Percentiles rank a stretch among this genome's conserved stretches.
Evolutionary conservation across 2,329 filamentous ascomycete species (phyloP).

Genomic region (Aphanocladium album): DNA sequence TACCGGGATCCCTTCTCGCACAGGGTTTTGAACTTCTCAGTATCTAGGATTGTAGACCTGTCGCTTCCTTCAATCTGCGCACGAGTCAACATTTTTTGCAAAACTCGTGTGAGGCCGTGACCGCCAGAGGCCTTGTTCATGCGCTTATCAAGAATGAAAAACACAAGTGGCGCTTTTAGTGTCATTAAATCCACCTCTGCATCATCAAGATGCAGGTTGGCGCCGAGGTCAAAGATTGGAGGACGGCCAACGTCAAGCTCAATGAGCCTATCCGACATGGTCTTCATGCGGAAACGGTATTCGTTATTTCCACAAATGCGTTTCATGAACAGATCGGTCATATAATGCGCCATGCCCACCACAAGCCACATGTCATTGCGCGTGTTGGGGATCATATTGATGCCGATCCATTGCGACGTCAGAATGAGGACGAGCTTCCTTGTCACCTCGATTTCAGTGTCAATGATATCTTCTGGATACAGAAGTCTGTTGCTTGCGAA

Average conservation of each 20-base stretch:
- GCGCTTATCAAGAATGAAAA: slow-evolving; percentile 90
- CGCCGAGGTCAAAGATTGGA: slow-evolving; percentile 75
- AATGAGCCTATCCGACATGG: slow-evolving; percentile 74
- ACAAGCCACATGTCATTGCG: slow-evolving; percentile 83
- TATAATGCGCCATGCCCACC: slow-evolving; percentile 86
- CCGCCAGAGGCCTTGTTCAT: slow-evolving; percentile 78
- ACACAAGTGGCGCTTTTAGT: slow-evolving; percentile 82
- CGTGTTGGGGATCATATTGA: slow-evolving; percentile 82
- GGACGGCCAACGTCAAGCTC: slow-evolving; percentile 77
- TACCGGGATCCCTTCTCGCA: slow-evolving; percentile 88
- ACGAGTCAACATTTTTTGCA: slow-evolving; percentile 80
- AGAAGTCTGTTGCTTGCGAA: slow-evolving; percentile 83
- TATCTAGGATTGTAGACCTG: slow-evolving; percentile 68
- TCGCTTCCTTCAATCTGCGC: slow-evolving; percentile 62
- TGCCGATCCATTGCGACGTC: slow-evolving; percentile 89
- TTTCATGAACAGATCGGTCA: slow-evolving; percentile 90
- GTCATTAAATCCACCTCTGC: slow-evolving; percentile 88
- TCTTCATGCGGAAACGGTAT: slow-evolving; percentile 85
- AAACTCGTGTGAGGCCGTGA: slow-evolving; percentile 77
- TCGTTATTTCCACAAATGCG: slow-evolving; percentile 91
- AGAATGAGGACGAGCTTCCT: slow-evolving; percentile 76
- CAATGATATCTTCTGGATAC: slow-evolving; percentile 78
- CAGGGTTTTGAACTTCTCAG: slow-evolving; percentile 69
- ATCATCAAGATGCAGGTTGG: slow-evolving; percentile 69
- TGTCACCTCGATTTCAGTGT: slow-evolving; percentile 77